Conservation (phyloP, 2,329 filamentous ascomycete species). For the Sarocladium strictum region DNA sequence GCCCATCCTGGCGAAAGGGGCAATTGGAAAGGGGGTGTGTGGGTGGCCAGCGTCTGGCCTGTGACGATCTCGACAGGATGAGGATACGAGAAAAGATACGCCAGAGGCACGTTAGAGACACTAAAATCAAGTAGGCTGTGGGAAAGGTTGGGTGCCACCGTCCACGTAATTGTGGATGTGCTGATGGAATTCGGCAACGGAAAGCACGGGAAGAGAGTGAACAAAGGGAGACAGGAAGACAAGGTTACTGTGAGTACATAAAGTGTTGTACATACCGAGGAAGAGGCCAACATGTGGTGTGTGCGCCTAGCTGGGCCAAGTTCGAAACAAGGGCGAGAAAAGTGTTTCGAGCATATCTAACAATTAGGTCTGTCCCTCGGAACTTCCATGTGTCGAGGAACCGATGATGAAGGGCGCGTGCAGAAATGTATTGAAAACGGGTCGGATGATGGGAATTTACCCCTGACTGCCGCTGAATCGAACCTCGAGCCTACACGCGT, state of each 20-base stretch:
- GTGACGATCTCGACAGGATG: neutral
- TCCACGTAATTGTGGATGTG: slow-evolving; percentile 3
- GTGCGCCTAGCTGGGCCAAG: neutral
- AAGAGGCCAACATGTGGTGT: neutral
- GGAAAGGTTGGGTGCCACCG: too few relatives aligned
- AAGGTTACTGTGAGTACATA: too few relatives aligned
- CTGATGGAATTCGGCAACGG: neutral
- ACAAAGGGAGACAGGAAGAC: neutral
- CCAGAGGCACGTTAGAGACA: neutral
- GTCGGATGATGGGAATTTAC: neutral
- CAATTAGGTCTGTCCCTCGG: neutral
- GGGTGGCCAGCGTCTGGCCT: neutral
- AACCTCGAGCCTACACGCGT: neutral
- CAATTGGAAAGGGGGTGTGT: neutral
- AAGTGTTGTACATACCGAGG: neutral
- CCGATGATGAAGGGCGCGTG: too few relatives aligned
- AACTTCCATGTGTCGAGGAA: too few relatives aligned
- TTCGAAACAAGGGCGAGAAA: slow-evolving; percentile 7
- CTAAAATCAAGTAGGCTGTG: too few relatives aligned
- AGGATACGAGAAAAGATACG: neutral
- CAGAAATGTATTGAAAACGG: neutral
- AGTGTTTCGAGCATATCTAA: neutral
- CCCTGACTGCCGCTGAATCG: neutral
- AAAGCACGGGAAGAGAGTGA: neutral
- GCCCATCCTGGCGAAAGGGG: neutral